phyloP scores from a whole-genome alignment of 306 rosid genomes.

The Casuarina equisetifolia region DNA sequence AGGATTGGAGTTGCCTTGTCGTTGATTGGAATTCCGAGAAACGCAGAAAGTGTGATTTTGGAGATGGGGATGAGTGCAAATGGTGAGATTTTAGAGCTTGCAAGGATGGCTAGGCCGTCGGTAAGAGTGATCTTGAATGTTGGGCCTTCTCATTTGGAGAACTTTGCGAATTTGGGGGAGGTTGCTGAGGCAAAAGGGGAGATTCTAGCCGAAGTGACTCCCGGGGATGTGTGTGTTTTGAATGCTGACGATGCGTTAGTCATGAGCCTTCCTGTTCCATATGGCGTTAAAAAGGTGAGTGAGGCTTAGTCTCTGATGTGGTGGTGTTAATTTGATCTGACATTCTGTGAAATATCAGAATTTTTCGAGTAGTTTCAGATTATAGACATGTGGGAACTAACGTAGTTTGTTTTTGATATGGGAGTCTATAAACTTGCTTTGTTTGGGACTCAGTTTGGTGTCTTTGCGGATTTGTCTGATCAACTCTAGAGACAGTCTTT shows the following conservation, averaged over 20 bases:
- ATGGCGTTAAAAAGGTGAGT: slow-evolving; percentile 34
- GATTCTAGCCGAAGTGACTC: slow-evolving; percentile 23
- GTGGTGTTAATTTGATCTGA: neutral
- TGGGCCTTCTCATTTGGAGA: slow-evolving; percentile 30
- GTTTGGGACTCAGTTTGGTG: neutral
- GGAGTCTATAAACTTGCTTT: neutral
- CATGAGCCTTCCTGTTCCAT: slow-evolving; percentile 31
- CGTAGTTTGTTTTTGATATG: neutral
- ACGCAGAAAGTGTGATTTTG: slow-evolving; percentile 26
- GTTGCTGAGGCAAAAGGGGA: slow-evolving; percentile 34
- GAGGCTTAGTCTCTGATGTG: neutral
- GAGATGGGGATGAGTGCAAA: slow-evolving; percentile 33
- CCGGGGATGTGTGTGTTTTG: slow-evolving; percentile 38
- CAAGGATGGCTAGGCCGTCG: slow-evolving; percentile 26
- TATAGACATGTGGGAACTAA: neutral
- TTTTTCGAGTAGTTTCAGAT: neutral
- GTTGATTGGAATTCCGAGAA: slow-evolving; percentile 33
- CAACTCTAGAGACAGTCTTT: neutral
- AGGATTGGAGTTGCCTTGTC: slow-evolving; percentile 35
- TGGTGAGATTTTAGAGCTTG: slow-evolving; percentile 35
- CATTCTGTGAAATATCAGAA: neutral
- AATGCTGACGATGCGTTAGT: slow-evolving; percentile 39
- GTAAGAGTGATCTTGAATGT: slow-evolving; percentile 30
- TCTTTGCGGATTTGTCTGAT: neutral
- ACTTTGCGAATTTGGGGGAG: slow-evolving; percentile 27